These are phyloP conservation scores for Xerocomellus dryophilus DNA, from an alignment of 768 basidiomycete species.

Conservation along the genomic window DNA sequence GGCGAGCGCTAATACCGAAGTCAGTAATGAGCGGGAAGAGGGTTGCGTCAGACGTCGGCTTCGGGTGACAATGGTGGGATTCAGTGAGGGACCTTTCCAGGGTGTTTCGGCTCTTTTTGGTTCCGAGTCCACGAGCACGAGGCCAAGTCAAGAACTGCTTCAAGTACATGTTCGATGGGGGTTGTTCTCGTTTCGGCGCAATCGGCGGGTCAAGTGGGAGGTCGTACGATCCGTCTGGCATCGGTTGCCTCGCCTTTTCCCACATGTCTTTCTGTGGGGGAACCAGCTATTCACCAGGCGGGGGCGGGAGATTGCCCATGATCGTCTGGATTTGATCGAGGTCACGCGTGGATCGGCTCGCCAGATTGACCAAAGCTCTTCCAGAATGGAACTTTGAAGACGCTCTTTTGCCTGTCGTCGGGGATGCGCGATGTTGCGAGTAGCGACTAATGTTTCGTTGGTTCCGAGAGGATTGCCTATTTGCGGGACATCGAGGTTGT, in stretches of 20 bases:
- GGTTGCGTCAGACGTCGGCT: too few relatives aligned
- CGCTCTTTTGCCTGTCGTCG: constrained; percentile 7
- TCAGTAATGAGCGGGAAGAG: too few relatives aligned
- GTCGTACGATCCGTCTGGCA: constrained; percentile 9
- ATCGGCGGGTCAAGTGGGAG: background rate
- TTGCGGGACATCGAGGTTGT: constrained; percentile 13
- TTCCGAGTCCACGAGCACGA: too few relatives aligned
- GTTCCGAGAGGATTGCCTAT: background rate
- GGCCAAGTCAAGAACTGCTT: too few relatives aligned
- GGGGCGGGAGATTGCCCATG: constrained; percentile 27
- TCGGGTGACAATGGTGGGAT: too few relatives aligned
- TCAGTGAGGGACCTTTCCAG: too few relatives aligned
- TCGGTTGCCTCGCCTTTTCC: constrained; percentile 19
- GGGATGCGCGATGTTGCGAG: background rate
- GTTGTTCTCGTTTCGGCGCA: too few relatives aligned
- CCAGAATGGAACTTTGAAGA: constrained; percentile 15
- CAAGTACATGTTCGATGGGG: too few relatives aligned
- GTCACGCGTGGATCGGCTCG: constrained; percentile 27
- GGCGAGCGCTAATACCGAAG: too few relatives aligned
- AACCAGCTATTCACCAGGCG: constrained; percentile 27
- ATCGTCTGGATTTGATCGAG: constrained; percentile 24
- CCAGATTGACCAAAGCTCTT: constrained; percentile 34
- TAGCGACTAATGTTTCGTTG: background rate
- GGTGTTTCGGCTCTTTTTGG: too few relatives aligned
- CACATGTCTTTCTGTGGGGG: constrained; percentile 19